phyloP scores from a whole-genome alignment of 2,329 filamentous ascomycete species.

The Alternaria ethzedia region DNA sequence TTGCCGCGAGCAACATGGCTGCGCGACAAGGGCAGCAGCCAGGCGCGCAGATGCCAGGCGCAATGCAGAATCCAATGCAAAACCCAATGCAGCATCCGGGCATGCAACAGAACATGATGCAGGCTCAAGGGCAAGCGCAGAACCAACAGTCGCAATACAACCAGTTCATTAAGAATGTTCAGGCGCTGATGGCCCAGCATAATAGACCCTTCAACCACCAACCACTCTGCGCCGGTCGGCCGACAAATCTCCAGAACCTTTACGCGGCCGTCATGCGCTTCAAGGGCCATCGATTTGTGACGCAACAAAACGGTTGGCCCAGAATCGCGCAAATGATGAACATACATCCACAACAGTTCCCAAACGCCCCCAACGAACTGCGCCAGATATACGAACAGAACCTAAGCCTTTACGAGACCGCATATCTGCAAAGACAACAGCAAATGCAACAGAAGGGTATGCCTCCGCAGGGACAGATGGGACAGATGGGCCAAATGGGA shows the following conservation, averaged over 20 bases:
- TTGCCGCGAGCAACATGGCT: conserved; percentile 48
- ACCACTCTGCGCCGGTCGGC: conserved; percentile 75
- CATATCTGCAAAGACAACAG: conserved; percentile 63
- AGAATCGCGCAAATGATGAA: conserved; percentile 65
- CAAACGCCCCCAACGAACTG: conserved; percentile 72
- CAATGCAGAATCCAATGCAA: conserved; percentile 29
- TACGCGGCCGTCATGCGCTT: conserved; percentile 79
- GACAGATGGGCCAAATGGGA: conserved; percentile 5
- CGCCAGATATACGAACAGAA: conserved; percentile 77
- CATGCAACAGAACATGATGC: conserved; percentile 44
- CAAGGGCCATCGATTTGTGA: conserved; percentile 78
- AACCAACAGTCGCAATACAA: conserved; percentile 31
- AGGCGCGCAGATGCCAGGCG: conserved; percentile 46
- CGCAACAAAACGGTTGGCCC: conserved; percentile 73
- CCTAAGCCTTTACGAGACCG: conserved; percentile 77
- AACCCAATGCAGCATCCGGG: conserved; percentile 27
- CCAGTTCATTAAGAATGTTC: conserved; percentile 70
- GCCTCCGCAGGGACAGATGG: conserved; percentile 36
- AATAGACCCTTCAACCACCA: conserved; percentile 76
- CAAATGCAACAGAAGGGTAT: conserved; percentile 49
- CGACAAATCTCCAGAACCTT: conserved; percentile 75
- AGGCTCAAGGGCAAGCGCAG: conserved; percentile 23
- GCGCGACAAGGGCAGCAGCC: conserved; percentile 47
- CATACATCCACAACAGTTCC: conserved; percentile 55
- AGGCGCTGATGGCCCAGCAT: conserved; percentile 77